Evolutionary conservation across 108 stramenopile genomes (phyloP).

Genomic region (Fistulifera solaris): DNA sequence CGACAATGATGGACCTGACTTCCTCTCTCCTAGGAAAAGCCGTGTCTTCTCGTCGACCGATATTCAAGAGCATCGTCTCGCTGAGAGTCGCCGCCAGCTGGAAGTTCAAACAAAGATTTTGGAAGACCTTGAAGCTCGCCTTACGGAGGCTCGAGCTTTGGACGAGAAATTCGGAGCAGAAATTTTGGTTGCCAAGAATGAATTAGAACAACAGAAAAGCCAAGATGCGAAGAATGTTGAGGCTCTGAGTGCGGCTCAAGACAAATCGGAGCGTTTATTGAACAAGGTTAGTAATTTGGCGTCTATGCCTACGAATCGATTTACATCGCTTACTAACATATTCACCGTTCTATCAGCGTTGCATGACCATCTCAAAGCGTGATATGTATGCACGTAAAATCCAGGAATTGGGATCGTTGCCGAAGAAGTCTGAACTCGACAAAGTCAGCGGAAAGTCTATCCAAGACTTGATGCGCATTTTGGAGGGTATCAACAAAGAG

Average conservation of each 20-base stretch:
- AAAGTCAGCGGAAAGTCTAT: constrained; percentile 62
- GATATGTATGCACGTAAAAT: constrained; percentile 86
- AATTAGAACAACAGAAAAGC: constrained; percentile 69
- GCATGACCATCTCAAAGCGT: constrained; percentile 76
- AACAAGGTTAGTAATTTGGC: constrained; percentile 52
- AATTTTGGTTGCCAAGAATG: constrained; percentile 56
- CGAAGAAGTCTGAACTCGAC: constrained; percentile 72
- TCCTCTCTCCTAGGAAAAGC: constrained; percentile 15
- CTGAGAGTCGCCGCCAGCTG: constrained; percentile 45
- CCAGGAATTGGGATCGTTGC: constrained; percentile 87
- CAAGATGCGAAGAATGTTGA: constrained; percentile 52
- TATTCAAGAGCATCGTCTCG: constrained; percentile 37
- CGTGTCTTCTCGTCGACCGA: constrained; percentile 15
- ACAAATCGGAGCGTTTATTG: constrained; percentile 60
- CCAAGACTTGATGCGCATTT: constrained; percentile 63
- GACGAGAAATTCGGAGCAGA: constrained; percentile 47
- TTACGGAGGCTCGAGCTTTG: constrained; percentile 43
- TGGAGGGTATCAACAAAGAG: constrained; percentile 86
- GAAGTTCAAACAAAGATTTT: constrained; percentile 46
- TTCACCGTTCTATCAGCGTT: constrained; percentile 35
- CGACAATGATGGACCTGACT: constrained; percentile 8
- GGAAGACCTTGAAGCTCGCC: constrained; percentile 45
- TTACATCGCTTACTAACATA: not conserved
- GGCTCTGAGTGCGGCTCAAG: constrained; percentile 53
- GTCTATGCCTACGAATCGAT: not conserved